phyloP scores from a whole-genome alignment of 768 basidiomycete species.

The Hortiboletus campestris region DNA sequence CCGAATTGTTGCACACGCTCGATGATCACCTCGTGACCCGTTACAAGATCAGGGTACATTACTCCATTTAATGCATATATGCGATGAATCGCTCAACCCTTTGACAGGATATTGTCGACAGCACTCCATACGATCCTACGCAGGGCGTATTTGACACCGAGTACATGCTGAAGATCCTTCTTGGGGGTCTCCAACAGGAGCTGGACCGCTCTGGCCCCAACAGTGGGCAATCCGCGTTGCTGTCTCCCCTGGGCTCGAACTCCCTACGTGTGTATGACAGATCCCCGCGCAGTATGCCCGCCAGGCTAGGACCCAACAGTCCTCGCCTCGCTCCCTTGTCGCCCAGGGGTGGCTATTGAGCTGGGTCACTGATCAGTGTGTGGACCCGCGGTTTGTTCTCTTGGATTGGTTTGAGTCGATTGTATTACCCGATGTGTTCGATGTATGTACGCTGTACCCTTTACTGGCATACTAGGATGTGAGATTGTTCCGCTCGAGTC shows the following conservation, averaged over 20 bases:
- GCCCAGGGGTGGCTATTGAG: slow-evolving; percentile 14
- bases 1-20: slow-evolving; percentile 39
- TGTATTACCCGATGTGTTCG: neutral
- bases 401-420: neutral
- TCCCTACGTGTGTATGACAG: slow-evolving; percentile 3
- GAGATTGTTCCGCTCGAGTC: too few relatives aligned
- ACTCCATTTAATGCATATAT: neutral
- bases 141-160: slow-evolving; percentile 33
- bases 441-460: too few relatives aligned
- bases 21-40: slow-evolving; percentile 37
- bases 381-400: neutral
- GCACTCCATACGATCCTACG: slow-evolving; percentile 37
- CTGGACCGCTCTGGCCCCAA: slow-evolving; percentile 13
- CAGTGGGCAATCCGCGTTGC: slow-evolving; percentile 5
- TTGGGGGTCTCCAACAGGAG: slow-evolving; percentile 25
- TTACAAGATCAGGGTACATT: slow-evolving; percentile 33
- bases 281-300: slow-evolving; percentile 9
- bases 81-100: neutral
- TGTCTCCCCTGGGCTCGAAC: slow-evolving; percentile 1
- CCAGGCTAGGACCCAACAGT: slow-evolving; percentile 9
- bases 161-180: slow-evolving; percentile 36
- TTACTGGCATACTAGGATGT: too few relatives aligned
- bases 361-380: neutral
- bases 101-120: slow-evolving; percentile 46
- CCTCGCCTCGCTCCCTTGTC: slow-evolving; percentile 15